Conservation (phyloP, 2,329 filamentous ascomycete genomes). For the Teratosphaeria pseudoeucalypti region DNA sequence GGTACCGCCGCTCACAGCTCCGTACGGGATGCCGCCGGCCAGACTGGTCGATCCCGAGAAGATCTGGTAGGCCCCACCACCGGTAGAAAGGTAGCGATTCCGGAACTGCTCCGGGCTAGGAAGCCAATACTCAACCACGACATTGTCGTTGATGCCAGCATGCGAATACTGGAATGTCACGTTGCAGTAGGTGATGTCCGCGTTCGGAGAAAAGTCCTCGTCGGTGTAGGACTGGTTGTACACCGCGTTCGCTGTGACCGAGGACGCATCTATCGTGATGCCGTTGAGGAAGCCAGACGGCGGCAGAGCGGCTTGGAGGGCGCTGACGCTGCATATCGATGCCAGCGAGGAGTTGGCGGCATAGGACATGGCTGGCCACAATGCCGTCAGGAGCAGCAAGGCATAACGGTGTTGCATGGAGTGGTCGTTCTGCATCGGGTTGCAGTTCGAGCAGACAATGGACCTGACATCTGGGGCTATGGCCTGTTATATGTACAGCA, state of each 20-base stretch:
- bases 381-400: background rate
- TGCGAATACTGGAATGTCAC: slow-evolving; percentile 37
- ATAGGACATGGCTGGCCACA: background rate
- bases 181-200: slow-evolving; percentile 33
- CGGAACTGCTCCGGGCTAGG: slow-evolving; percentile 34
- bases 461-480: background rate
- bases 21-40: slow-evolving; percentile 34
- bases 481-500: background rate
- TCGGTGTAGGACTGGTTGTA: slow-evolving; percentile 23
- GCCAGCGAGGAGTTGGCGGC: background rate
- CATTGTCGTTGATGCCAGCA: slow-evolving; percentile 25
- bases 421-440: background rate
- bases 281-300: slow-evolving; percentile 6
- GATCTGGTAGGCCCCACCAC: slow-evolving; percentile 39
- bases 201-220: slow-evolving; percentile 22
- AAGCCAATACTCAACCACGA: slow-evolving; percentile 33
- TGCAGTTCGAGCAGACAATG: too few relatives aligned
- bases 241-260: slow-evolving; percentile 28
- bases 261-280: slow-evolving; percentile 31
- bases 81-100: slow-evolving; percentile 37
- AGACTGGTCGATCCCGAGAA: slow-evolving; percentile 27
- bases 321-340: background rate
- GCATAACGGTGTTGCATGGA: background rate
- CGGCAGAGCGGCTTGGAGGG: background rate
- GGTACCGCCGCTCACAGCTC: slow-evolving; percentile 38